Percentiles rank a stretch among this genome's conserved stretches.
These are phyloP conservation scores for button mushroom (Agaricus bisporus) DNA, from an alignment of 768 basidiomycete genomes.

Conservation along the genomic window DNA sequence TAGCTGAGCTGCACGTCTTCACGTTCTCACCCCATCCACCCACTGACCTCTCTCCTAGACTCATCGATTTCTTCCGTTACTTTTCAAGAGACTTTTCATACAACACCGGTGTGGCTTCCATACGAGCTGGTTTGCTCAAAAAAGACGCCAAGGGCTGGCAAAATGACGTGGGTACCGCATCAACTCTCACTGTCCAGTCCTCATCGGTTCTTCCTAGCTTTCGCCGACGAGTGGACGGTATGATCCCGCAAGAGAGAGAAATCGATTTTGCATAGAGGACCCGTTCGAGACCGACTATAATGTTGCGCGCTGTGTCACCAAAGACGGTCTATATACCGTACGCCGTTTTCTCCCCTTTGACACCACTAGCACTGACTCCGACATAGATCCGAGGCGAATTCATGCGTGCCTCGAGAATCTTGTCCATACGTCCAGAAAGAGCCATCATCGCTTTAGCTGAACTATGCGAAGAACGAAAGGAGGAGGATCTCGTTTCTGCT, in stretches of 20 bases:
- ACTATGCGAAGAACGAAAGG: slow-evolving; percentile 86
- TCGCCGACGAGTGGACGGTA: slow-evolving; percentile 39
- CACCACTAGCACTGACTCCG: neutral
- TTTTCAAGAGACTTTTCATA: slow-evolving; percentile 92
- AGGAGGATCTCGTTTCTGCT: slow-evolving; percentile 51
- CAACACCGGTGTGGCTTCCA: slow-evolving; percentile 86
- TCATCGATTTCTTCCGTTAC: slow-evolving; percentile 98
- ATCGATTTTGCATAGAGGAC: slow-evolving; percentile 96
- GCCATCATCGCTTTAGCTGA: slow-evolving; percentile 80
- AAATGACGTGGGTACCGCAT: slow-evolving; percentile 62
- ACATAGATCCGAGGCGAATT: slow-evolving; percentile 94
- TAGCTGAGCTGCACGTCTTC: slow-evolving; percentile 79
- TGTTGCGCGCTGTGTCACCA: slow-evolving; percentile 93
- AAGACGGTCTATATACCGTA: slow-evolving; percentile 93
- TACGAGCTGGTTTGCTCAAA: slow-evolving; percentile 81
- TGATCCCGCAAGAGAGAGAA: slow-evolving; percentile 77
- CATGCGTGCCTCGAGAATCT: slow-evolving; percentile 89
- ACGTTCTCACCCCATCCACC: neutral
- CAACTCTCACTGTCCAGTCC: neutral
- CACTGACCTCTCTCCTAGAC: slow-evolving; percentile 34
- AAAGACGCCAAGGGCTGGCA: slow-evolving; percentile 96
- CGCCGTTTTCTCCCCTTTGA: slow-evolving; percentile 17
- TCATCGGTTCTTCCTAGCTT: slow-evolving; percentile 27
- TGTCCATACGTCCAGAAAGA: slow-evolving; percentile 73
- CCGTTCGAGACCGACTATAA: slow-evolving; percentile 97